phyloP scores from a whole-genome alignment of 768 basidiomycete species.

The Psilocybe cyanescens region DNA sequence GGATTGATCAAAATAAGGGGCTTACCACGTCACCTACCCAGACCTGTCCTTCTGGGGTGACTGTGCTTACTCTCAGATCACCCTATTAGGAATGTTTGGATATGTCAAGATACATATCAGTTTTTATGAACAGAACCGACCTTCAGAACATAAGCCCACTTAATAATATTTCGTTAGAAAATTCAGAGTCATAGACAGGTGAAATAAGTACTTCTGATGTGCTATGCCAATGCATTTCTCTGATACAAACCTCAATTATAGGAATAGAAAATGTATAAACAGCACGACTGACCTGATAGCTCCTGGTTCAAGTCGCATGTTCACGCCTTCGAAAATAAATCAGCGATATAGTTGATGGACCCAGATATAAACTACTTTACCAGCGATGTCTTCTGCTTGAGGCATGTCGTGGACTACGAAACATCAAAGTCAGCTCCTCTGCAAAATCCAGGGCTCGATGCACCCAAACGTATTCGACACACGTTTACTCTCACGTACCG shows the following conservation, averaged over 20 bases:
- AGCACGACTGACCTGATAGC: conserved; percentile 43
- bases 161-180: background rate
- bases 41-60: conserved; percentile 54
- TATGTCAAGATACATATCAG: background rate
- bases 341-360: background rate
- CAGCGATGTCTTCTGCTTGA: conserved; percentile 45
- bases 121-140: conserved; percentile 17
- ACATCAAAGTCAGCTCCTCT: background rate
- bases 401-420: conserved; percentile 49
- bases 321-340: conserved; percentile 40
- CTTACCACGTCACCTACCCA: conserved; percentile 59
- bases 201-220: conserved; percentile 40
- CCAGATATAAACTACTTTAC: conserved; percentile 11
- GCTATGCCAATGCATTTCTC: conserved; percentile 63
- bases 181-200: background rate
- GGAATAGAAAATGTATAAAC: background rate
- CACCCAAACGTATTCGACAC: too few relatives aligned
- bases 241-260: conserved; percentile 24
- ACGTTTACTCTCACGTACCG: conserved; percentile 31
- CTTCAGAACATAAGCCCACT: conserved; percentile 61
- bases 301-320: conserved; percentile 59
- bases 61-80: conserved; percentile 48
- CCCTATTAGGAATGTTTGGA: conserved; percentile 33
- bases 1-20: background rate
- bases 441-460: too few relatives aligned